phyloP scores from a whole-genome alignment of 129 eudicot species.

The Centrapalus pauciflorus region DNA sequence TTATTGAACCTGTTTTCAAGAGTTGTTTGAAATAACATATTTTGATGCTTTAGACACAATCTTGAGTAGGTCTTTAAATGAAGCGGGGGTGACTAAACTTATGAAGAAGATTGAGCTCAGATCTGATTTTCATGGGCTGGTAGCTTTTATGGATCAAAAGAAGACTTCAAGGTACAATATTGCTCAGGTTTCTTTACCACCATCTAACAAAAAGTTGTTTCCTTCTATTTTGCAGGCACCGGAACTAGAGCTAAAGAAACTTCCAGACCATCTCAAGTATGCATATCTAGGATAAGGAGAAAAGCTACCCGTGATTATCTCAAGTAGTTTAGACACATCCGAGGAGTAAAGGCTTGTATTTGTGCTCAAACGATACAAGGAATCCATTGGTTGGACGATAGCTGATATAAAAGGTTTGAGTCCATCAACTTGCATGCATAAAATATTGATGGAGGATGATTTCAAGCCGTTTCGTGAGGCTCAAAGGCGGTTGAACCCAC shows the following conservation, averaged over 20 bases:
- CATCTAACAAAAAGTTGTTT: background rate
- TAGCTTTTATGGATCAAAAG: no score
- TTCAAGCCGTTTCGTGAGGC: background rate
- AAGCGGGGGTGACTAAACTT: no score
- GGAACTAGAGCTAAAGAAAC: background rate
- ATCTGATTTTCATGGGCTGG: no score
- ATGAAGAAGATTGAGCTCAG: no score
- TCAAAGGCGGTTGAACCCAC: conserved; percentile 17
- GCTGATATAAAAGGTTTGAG: conserved; percentile 13
- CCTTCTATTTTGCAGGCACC: background rate
- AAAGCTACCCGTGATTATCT: background rate
- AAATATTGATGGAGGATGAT: background rate
- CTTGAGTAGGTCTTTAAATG: no score
- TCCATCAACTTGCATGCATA: conserved; percentile 3
- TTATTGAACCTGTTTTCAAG: no score
- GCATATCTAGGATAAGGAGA: background rate
- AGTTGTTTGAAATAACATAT: no score
- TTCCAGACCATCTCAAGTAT: background rate
- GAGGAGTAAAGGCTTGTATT: background rate
- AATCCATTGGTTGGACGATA: conserved; percentile 1
- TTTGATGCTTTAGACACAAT: no score
- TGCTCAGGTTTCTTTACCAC: no score
- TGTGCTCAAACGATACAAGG: background rate
- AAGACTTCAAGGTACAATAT: no score
- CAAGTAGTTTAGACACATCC: background rate